Evolutionary conservation across 2,329 filamentous ascomycete species (phyloP).

Genomic region (Neophaeococcomyces mojaviensis): DNA sequence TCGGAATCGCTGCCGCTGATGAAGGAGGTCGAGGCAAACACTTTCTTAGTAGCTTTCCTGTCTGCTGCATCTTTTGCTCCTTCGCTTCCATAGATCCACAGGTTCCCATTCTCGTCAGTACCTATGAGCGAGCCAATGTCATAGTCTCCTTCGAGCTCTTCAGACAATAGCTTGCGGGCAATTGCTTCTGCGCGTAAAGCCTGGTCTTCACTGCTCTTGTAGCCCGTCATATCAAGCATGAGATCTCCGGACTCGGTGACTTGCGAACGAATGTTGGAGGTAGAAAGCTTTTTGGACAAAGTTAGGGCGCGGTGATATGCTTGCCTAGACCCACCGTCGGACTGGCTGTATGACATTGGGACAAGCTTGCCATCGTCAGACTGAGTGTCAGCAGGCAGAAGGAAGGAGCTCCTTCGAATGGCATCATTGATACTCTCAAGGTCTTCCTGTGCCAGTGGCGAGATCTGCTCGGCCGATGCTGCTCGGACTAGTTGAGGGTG

Average conservation of each 20-base stretch:
- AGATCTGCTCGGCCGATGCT: constrained; percentile 48
- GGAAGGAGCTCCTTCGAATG: constrained; percentile 11
- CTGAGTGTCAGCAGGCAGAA: constrained; percentile 46
- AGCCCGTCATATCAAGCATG: constrained; percentile 97
- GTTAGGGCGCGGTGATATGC: constrained; percentile 76
- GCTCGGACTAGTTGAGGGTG: constrained; percentile 1
- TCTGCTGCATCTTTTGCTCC: constrained; percentile 87
- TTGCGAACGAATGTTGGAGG: constrained; percentile 83
- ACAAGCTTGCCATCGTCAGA: constrained; percentile 61
- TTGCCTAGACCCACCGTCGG: constrained; percentile 41
- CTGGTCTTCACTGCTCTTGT: constrained; percentile 90
- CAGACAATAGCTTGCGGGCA: constrained; percentile 81
- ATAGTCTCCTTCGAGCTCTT: constrained; percentile 90
- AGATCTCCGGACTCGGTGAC: constrained; percentile 90
- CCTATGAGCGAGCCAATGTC: constrained; percentile 94
- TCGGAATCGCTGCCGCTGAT: constrained; percentile 80
- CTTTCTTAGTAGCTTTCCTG: constrained; percentile 50
- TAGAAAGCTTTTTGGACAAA: constrained; percentile 78
- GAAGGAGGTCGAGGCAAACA: constrained; percentile 44
- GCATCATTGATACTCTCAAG: constrained; percentile 17
- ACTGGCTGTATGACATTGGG: not conserved
- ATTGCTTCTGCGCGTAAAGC: constrained; percentile 87
- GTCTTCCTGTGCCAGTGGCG: constrained; percentile 31
- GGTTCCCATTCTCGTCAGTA: constrained; percentile 87
- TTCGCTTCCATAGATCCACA: constrained; percentile 99